Base-by-base conservation (phyloP, 1,139 yeast genomes). In the Ogataea hybrid region DNA sequence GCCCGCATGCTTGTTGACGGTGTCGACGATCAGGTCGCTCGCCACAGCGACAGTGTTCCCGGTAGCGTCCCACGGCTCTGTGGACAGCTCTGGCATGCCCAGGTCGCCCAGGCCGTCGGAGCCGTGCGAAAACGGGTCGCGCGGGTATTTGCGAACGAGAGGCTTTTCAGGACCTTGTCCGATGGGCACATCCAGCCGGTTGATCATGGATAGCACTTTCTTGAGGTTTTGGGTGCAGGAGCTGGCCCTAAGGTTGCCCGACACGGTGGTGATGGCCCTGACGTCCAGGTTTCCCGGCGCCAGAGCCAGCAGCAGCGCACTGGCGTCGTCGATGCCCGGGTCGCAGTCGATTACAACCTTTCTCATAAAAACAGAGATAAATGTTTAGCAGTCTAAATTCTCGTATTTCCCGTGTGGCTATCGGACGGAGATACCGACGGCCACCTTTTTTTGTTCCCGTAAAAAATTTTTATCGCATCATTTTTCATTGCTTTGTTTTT, bases 101-200 rank as follows among this genome's bases (percentile, higher is more conserved):
- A 51, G 43, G 29, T 52, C 56, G 14, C 51, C 57, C 14, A 51
- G 39, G 2, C 57, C 57, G 34, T 53, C 55, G 22, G 31, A 25
- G 3, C 56, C 57, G 33, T 53, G 57, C 37, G 47, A 52, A 34
- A 53, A 53, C 14, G 56, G 57, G 37, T 53, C 56, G 25, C 41
- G 46, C 11, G 57, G 57, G 32, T 53, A 52, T 7, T 48, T 46
- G 31, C 56, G 47, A 10, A 46, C 52, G 3, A 53, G 36, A 1
- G 57, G 56, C 35, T 52, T 52, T 25, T 49, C 54, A n/a, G 56
- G 56, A 12, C 57, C 57, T 33, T 53, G 49, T 3, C 57, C 57
- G n/a, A 52, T 31, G 6, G 53, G 52, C 18, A 53, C 48, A 28
- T 53, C 53, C 9, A 32, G 29, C 15, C 45, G 28, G 10, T 33